Evolutionary conservation across 768 basidiomycete species (phyloP).

Genomic region (Obba rivulosa): DNA sequence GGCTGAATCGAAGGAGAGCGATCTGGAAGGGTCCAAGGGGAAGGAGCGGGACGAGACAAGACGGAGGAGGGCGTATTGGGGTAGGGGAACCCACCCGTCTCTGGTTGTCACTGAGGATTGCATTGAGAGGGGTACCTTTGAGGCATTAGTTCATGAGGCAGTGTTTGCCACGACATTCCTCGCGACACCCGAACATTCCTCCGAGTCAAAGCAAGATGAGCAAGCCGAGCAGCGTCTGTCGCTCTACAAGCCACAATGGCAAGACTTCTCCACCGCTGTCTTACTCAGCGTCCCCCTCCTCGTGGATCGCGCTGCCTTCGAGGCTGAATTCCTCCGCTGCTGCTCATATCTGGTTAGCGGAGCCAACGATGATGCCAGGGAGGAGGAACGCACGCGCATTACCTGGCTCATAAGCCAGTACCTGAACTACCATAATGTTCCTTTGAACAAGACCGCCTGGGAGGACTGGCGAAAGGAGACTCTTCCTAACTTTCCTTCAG

Average conservation of each 20-base stretch:
- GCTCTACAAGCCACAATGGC: constrained; percentile 40
- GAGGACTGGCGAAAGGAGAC: constrained; percentile 49
- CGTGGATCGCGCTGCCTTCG: constrained; percentile 52
- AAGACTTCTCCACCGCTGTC: constrained; percentile 56
- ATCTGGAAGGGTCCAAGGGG: constrained; percentile 29
- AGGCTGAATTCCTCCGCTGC: constrained; percentile 64
- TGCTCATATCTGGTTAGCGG: constrained; percentile 62
- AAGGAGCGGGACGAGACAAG: constrained; percentile 30
- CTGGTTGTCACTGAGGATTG: constrained; percentile 38
- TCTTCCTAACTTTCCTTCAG: constrained; percentile 37
- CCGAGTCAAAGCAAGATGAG: not conserved
- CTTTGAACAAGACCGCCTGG: constrained; percentile 52
- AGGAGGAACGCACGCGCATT: constrained; percentile 41
- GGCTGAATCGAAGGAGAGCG: constrained; percentile 19
- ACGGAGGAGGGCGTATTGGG: constrained; percentile 74
- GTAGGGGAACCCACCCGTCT: constrained; percentile 69
- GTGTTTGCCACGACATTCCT: constrained; percentile 72
- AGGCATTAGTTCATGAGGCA: constrained; percentile 77
- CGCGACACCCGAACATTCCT: not conserved
- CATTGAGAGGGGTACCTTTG: constrained; percentile 64
- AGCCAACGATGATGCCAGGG: constrained; percentile 34
- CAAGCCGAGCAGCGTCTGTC: constrained; percentile 3
- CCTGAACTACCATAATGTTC: constrained; percentile 47
- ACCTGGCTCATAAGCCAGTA: constrained; percentile 67
- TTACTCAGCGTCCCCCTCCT: constrained; percentile 56